Base-by-base conservation (phyloP, 2,329 filamentous ascomycete species). In the Esteya vermicola region DNA sequence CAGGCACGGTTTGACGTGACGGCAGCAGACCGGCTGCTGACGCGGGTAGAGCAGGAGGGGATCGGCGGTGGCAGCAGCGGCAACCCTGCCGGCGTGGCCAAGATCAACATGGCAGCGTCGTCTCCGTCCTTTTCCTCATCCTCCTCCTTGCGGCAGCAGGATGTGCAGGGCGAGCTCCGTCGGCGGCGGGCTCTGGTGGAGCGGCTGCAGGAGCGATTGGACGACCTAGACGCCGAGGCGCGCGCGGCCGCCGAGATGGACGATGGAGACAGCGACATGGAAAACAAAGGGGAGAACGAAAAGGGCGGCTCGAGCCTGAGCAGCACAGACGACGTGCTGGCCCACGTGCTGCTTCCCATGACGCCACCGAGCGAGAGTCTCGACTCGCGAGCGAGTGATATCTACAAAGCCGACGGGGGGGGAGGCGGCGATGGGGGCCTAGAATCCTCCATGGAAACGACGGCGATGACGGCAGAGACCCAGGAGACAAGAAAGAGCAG, bases 11-110 rank as follows among this genome's bases (percentile, higher is more conserved):
- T 83, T 74, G 88, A 85, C 51, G 64, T 89, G 45, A 72, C 81
- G 48, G 75, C 82, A 54, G 82, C 83, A 18, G 74, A 77, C 31
- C 69, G 67, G 1, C 67, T 83, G 23, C 72, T 88, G 41, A 70
- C 79, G 18, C 76, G 70, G 43, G 68, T 85, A 32, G 83, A 86
- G 54, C 80, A 84, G 50, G 74, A 81, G 49, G 68, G 75, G 6
- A 58, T 72, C 13, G n/a, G 60, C 77, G 46, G 23, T 9, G 23
- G 23, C 23, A 2, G 14, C 13, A 4, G 23, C 23, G 35, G 35
- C 36, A n/a, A n/a, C n/a, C n/a, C n/a, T n/a, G n/a, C n/a, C n/a
- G n/a, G n/a, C n/a, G n/a, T n/a, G n/a, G n/a, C n/a, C n/a, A n/a
- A n/a, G n/a, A n/a, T n/a, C n/a, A n/a, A n/a, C n/a, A n/a, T n/a